phyloP scores from a whole-genome alignment of 2,329 filamentous ascomycete species.

The Lachnellula occidentalis region DNA sequence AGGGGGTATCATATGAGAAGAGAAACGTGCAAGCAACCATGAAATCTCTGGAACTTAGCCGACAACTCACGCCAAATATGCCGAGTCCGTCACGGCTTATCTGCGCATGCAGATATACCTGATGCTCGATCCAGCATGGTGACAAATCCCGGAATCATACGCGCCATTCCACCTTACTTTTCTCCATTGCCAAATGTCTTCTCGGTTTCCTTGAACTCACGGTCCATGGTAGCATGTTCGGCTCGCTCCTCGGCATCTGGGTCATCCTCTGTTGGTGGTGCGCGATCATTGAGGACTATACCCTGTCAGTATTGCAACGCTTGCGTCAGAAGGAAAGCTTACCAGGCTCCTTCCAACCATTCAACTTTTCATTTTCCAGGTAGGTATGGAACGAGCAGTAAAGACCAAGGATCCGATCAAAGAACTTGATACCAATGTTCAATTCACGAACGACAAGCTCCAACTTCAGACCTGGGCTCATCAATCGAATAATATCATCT shows the following conservation, averaged over 20 bases:
- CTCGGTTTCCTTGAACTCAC: conserved; percentile 14
- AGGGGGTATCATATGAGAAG: too few relatives aligned
- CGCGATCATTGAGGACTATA: conserved; percentile 24
- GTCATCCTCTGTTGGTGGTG: conserved; percentile 28
- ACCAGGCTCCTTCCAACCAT: conserved; percentile 55
- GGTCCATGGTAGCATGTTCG: conserved; percentile 11
- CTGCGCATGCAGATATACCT: not conserved
- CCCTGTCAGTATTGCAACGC: not conserved
- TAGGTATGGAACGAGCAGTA: conserved; percentile 59
- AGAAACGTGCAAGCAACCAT: not conserved
- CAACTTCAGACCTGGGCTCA: conserved; percentile 62
- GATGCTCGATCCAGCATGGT: not conserved
- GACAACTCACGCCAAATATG: not conserved
- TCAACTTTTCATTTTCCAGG: conserved; percentile 65
- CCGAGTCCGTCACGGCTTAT: not conserved
- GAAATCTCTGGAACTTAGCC: not conserved
- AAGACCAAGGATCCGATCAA: conserved; percentile 51
- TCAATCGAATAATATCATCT: conserved; percentile 47
- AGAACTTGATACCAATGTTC: conserved; percentile 56
- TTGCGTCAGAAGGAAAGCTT: not conserved
- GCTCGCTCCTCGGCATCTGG: conserved; percentile 25
- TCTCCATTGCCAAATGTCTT: conserved; percentile 1
- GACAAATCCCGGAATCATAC: not conserved
- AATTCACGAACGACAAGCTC: conserved; percentile 50
- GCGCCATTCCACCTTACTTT: not conserved